Evolutionary conservation across 23 red algal genomes (phyloP), one percentile per base, ranked within the genome.

Genomic region (Pyropia yezoensis): DNA sequence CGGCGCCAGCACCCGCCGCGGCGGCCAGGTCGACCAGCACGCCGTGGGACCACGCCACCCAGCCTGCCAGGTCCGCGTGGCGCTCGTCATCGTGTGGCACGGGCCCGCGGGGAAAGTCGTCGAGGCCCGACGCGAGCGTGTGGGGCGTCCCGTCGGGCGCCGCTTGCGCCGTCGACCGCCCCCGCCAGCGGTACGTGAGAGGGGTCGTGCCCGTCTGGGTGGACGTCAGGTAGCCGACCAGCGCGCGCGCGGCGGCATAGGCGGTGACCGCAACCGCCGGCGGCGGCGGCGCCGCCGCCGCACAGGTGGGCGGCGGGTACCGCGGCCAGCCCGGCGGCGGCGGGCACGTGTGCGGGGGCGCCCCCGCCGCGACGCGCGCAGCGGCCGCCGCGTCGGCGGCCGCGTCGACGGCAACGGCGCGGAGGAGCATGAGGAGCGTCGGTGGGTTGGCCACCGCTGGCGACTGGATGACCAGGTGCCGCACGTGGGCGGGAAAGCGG

Each of bases 121-220:
- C 94, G 20, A 98, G 61, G 27, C 94, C 94, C 8, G 94, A 98
- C 23, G 94, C 85, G 52, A 90, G 71, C 52, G 94, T 98, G 32
- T 76, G 71, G 18, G 66, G 80, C 64, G 88, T 83, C 15, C 90
- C 80, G 18, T 82, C 75, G 30, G 74, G 66, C 51, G 66, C 65
- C 55, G 52, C 78, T 49, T 65, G 65, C 53, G 79, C 69, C 3
- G 56, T 24, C 28, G 73, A 65, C 27, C 90, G 24, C n/a, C 84
- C 78, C 53, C 73, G 30, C 85, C 85, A 98, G 18, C 78, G 81
- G 58, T 68, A 87, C 18, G 82, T 75, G 22, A 61, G 3, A 18
- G 63, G 67, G 33, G 20, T 27, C 62, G 66, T 30, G 13, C 74
- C 77, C 27, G 74, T 65, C 63, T 79, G 73, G 1, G 71, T 76